Base-by-base conservation (phyloP, 345 rosid species). In the Dovyalis caffra region DNA sequence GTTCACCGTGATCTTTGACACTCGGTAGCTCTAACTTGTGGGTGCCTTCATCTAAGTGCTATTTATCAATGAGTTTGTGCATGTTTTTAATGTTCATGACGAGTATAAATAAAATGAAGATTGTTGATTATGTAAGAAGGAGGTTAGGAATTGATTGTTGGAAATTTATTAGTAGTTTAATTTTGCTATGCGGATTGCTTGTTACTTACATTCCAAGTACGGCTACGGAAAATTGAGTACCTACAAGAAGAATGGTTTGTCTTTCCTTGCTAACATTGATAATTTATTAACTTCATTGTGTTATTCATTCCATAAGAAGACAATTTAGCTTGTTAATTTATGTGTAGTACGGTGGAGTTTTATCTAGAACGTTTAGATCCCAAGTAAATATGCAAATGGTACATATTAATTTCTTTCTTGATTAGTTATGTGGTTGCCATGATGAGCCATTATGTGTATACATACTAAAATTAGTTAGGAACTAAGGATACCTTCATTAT, bases 11-110 rank as follows among this genome's bases (percentile, higher is more conserved):
- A 74, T 83, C 11, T 83, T 83, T 74, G 86, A 79, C 79, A 80
- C 86, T 32, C n/a, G 83, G 86, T 31, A 83, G 83, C 63, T 68
- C 83, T 70, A 83, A 83, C 71, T 69, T 83, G 65, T 83, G 86
- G 86, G 86, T 80, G 71, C 86, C 86, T 4, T 80, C 86, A 15
- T 45, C 85, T 20, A 74, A 74, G 61, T 83, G 83, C 72, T 69
- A 58, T 43, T 57, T 74, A 37, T 83, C 81, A 1, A 74, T 76
- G 66, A 68, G 79, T 76, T 53, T 11, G 16, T 2, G 15, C n/a
- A n/a, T 3, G 16, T 2, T 34, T 25, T 26, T 68, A 26, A 6
- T 53, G 8, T 53, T n/a, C n/a, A n/a, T 11, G 65, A 14, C 31
- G 35, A 8, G 12, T 45, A 34, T 12, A 2, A 43, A 45, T 14